Evolutionary conservation across 805 yeast genomes (phyloP).

Genomic region (Zygotorulaspora florentina): DNA sequence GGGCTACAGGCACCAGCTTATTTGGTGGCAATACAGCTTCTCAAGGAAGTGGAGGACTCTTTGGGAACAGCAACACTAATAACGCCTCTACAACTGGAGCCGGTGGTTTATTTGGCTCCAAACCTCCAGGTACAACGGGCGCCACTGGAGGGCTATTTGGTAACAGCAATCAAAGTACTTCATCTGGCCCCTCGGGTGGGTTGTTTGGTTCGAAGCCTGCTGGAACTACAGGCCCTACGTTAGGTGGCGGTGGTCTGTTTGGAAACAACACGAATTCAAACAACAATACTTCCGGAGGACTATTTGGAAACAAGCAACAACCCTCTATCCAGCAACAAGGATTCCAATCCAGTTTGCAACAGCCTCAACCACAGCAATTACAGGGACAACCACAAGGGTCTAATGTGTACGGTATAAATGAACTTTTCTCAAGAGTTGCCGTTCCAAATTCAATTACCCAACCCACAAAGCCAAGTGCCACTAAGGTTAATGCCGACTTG

Average conservation of each 20-base stretch:
- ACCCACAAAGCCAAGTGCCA: constrained; percentile 43
- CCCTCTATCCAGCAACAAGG: constrained; percentile 13
- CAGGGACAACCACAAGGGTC: constrained; percentile 37
- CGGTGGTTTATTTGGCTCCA: constrained; percentile 41
- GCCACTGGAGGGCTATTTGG: constrained; percentile 37
- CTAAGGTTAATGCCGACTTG: constrained; percentile 43
- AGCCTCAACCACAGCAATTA: constrained; percentile 23
- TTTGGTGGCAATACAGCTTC: constrained; percentile 22
- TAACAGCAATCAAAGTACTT: constrained; percentile 11
- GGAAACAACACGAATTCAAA: constrained; percentile 27
- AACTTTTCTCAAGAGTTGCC: constrained; percentile 48
- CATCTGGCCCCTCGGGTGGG: constrained; percentile 39
- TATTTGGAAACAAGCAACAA: constrained; percentile 38
- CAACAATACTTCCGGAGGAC: constrained; percentile 36
- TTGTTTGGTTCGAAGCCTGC: constrained; percentile 32
- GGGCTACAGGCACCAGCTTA: constrained; percentile 22
- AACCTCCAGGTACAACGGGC: constrained; percentile 26
- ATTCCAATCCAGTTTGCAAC: constrained; percentile 12
- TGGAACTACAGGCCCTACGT: constrained; percentile 33
- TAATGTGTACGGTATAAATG: constrained; percentile 73
- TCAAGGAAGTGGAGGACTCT: constrained; percentile 32
- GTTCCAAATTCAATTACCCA: constrained; percentile 38
- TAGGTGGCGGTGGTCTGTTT: constrained; percentile 35
- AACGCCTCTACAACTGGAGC: constrained; percentile 12
- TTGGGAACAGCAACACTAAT: constrained; percentile 31